phyloP scores from a whole-genome alignment of 768 basidiomycete species.

The Boletales sp. region DNA sequence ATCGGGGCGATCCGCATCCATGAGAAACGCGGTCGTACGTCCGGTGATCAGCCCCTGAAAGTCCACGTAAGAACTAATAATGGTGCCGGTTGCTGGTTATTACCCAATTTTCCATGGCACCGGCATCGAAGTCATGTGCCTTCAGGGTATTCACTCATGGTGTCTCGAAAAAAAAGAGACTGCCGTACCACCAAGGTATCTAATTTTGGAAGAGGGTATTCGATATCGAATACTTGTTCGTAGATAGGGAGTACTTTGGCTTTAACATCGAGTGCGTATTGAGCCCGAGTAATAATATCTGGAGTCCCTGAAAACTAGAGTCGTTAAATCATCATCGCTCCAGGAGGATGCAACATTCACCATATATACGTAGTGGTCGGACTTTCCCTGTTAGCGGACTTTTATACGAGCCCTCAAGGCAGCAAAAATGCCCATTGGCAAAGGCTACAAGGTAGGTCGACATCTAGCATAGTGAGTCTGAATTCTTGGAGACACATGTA shows the following conservation, averaged over 20 bases:
- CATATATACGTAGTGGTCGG: constrained; percentile 82
- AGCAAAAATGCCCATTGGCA: constrained; percentile 76
- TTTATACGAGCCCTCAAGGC: constrained; percentile 70
- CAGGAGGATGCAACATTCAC: constrained; percentile 35
- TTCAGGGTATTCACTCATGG: constrained; percentile 17
- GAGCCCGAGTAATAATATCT: constrained; percentile 78
- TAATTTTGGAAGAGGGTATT: constrained; percentile 90
- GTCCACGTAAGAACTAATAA: constrained; percentile 1
- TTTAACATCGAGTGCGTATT: constrained; percentile 88
- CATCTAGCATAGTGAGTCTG: constrained; percentile 41
- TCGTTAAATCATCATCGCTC: not conserved
- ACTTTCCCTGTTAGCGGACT: constrained; percentile 79
- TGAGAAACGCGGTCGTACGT: constrained; percentile 73
- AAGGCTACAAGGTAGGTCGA: constrained; percentile 88
- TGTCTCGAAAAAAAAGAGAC: not conserved
- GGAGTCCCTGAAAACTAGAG: constrained; percentile 57
- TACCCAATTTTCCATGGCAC: constrained; percentile 92
- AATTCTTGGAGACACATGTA: not conserved
- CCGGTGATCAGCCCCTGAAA: constrained; percentile 83
- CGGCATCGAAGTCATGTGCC: constrained; percentile 87
- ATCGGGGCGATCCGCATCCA: constrained; percentile 74
- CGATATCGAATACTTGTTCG: constrained; percentile 88
- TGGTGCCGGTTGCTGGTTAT: not conserved
- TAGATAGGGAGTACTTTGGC: constrained; percentile 80
- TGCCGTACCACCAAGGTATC: constrained; percentile 79